These are phyloP conservation scores for Naganishia liquefaciens DNA, from an alignment of 1,284 basidiomycete species.

Conservation along the genomic window DNA sequence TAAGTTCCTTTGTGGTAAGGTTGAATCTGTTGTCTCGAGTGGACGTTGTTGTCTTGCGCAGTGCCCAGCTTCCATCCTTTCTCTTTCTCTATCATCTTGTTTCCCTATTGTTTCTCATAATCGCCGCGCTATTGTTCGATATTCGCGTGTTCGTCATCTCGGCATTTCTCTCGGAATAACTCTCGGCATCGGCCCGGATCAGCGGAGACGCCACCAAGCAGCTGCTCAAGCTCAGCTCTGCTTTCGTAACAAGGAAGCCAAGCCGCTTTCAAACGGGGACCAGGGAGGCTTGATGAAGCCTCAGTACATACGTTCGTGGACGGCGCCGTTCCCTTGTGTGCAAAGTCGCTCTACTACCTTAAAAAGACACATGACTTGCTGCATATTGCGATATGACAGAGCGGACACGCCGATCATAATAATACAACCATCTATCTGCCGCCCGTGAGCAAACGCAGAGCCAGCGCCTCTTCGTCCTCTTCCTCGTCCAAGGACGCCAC, in stretches of 20 bases:
- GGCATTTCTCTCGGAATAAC: too few species aligned
- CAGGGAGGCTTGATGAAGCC: too few species aligned
- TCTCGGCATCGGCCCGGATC: too few species aligned
- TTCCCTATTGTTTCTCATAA: background rate
- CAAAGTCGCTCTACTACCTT: background rate
- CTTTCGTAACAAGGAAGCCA: too few species aligned
- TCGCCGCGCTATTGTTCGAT: too few species aligned
- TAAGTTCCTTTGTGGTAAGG: background rate
- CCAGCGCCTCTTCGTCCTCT: constrained; percentile 53
- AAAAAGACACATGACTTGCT: background rate
- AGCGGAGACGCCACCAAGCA: too few species aligned
- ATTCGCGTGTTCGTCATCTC: too few species aligned
- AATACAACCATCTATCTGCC: constrained; percentile 10
- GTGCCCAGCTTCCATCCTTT: background rate
- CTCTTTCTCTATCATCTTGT: background rate
- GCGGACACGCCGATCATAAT: too few species aligned
- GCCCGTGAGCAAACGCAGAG: constrained; percentile 47
- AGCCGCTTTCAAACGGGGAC: too few species aligned
- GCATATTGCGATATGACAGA: background rate
- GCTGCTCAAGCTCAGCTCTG: too few species aligned
- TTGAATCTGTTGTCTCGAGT: background rate
- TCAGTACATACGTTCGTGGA: too few species aligned
- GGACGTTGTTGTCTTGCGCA: background rate
- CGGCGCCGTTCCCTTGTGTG: too few species aligned
- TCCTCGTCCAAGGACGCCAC: constrained; percentile 32